These are phyloP conservation scores for Nematocida displodere DNA, from an alignment of 371 early-diverging fungal species.

Conservation along the genomic window DNA sequence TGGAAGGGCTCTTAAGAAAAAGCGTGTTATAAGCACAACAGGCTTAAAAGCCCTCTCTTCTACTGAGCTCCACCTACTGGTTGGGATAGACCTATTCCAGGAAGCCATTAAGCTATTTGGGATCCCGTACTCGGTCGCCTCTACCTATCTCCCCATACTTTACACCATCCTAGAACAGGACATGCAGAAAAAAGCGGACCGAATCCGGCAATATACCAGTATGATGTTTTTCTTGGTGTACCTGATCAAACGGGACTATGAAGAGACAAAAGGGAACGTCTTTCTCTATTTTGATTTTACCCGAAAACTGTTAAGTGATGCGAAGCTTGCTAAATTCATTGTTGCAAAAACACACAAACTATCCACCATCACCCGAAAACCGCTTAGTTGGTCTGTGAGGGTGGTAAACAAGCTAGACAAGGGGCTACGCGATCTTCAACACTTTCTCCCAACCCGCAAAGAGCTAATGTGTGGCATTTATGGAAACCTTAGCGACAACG, in stretches of 20 bases:
- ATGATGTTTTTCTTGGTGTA: background rate
- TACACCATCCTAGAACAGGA: background rate
- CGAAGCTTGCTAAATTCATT: background rate
- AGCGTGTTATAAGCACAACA: background rate
- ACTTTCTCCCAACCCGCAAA: conserved; percentile 1
- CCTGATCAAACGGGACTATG: conserved; percentile 33
- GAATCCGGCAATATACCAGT: background rate
- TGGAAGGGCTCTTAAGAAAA: background rate
- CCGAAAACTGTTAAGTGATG: background rate
- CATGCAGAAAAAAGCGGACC: background rate
- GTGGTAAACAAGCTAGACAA: background rate
- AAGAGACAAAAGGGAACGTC: conserved; percentile 4
- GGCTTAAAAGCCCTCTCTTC: background rate
- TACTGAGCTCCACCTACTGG: background rate
- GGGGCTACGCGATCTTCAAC: too few species aligned
- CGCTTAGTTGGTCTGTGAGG: background rate
- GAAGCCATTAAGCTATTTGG: background rate
- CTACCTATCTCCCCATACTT: background rate
- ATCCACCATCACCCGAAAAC: background rate
- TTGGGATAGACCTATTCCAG: background rate
- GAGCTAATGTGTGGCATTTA: background rate
- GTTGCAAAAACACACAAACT: background rate
- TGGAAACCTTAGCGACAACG: background rate
- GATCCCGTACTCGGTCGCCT: background rate
- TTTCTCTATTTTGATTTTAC: conserved; percentile 17